A percentile compares a stretch with the other conserved stretches of the same genome.
phyloP scores from a whole-genome alignment of 768 basidiomycete species.

The Termitomyces sp. region DNA sequence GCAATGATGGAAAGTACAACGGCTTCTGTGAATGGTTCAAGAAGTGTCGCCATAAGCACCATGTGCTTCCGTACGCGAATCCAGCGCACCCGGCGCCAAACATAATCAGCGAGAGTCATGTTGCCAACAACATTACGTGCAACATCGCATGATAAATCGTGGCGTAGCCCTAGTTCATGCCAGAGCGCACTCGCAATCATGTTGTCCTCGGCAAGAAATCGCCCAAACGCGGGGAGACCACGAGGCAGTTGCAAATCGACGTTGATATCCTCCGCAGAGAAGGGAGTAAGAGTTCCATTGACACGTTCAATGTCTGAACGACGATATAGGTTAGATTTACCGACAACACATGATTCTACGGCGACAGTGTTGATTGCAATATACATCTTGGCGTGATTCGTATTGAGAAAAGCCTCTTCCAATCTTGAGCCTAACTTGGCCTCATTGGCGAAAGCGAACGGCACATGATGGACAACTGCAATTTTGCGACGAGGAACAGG shows the following conservation, averaged over 20 bases:
- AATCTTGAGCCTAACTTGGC: constrained; percentile 73
- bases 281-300: constrained; percentile 60
- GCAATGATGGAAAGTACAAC: constrained; percentile 67
- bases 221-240: constrained; percentile 79
- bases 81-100: constrained; percentile 91
- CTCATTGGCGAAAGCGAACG: constrained; percentile 77
- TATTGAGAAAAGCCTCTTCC: constrained; percentile 94
- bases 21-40: constrained; percentile 93
- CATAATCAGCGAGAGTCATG: constrained; percentile 82
- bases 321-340: constrained; percentile 93
- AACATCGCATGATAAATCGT: constrained; percentile 89
- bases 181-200: constrained; percentile 92
- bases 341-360: constrained; percentile 92
- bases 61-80: constrained; percentile 95
- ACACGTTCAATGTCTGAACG: constrained; percentile 82
- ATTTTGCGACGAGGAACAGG: constrained; percentile 39
- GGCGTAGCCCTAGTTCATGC: constrained; percentile 88
- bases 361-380: constrained; percentile 88
- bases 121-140: constrained; percentile 86
- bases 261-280: constrained; percentile 14
- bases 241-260: constrained; percentile 25
- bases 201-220: constrained; percentile 96
- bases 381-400: constrained; percentile 98
- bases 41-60: constrained; percentile 79
- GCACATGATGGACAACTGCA: constrained; percentile 93